These are phyloP conservation scores for Pythium sukuiense DNA, from an alignment of 352 stramenopile genomes.

Conservation along the genomic window DNA sequence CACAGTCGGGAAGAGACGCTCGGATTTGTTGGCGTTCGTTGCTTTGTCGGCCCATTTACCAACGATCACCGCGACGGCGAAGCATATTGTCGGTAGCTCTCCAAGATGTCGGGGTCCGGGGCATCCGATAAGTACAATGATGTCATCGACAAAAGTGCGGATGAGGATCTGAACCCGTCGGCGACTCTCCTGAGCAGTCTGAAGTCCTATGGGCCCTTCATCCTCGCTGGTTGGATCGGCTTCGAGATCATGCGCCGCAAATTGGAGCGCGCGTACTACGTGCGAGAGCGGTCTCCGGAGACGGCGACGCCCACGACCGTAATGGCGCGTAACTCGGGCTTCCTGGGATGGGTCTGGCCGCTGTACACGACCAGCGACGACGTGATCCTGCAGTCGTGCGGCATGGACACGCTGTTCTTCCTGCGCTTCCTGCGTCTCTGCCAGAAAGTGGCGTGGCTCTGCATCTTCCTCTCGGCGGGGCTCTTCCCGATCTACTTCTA, in stretches of 20 bases:
- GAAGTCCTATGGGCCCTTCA: conserved; percentile 66
- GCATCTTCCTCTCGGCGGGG: conserved; percentile 53
- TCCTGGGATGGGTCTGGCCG: conserved; percentile 57
- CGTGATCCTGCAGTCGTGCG: conserved; percentile 62
- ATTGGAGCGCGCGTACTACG: conserved; percentile 68
- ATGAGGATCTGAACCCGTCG: conserved; percentile 57
- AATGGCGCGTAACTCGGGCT: conserved; percentile 31
- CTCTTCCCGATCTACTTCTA: conserved; percentile 86
- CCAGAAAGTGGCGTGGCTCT: conserved; percentile 66
- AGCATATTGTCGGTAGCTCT: neutral
- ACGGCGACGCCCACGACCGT: conserved; percentile 49
- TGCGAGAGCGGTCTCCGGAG: conserved; percentile 60
- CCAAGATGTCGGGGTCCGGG: neutral
- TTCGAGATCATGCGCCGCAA: conserved; percentile 68
- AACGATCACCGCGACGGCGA: neutral
- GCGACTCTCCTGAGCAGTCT: conserved; percentile 66
- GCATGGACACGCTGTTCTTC: conserved; percentile 82
- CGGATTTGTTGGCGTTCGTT: neutral
- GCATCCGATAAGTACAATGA: neutral
- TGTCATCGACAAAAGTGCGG: conserved; percentile 6
- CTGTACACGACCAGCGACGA: conserved; percentile 69
- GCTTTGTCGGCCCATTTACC: neutral
- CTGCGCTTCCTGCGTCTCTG: conserved; percentile 71
- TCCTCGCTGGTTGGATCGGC: conserved; percentile 54
- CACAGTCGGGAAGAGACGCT: neutral